Percentiles rank a stretch among this genome's conserved stretches.
These are phyloP conservation scores for Babesia ovata DNA, from an alignment of 169 alveolate species.

Conservation along the genomic window DNA sequence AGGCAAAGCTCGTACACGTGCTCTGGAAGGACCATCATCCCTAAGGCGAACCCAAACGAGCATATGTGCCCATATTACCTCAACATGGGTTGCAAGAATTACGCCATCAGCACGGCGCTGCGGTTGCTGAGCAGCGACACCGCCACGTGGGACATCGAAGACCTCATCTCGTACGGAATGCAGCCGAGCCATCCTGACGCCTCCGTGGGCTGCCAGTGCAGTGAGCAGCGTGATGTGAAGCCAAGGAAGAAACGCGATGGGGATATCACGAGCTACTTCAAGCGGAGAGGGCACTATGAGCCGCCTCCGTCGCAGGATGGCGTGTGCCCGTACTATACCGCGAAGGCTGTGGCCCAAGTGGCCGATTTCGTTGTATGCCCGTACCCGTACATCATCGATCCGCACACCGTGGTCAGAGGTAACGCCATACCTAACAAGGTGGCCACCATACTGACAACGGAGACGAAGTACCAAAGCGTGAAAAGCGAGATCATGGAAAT, in stretches of 20 bases:
- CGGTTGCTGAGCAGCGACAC: constrained; percentile 3
- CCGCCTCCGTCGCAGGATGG: constrained; percentile 11
- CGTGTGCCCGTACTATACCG: constrained; percentile 59
- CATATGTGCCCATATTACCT: constrained; percentile 40
- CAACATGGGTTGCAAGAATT: constrained; percentile 43
- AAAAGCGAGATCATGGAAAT: constrained; percentile 77
- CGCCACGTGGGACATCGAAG: constrained; percentile 52
- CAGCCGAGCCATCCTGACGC: not conserved
- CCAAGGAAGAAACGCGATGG: not conserved
- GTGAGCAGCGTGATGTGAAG: not conserved
- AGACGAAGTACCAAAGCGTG: constrained; percentile 82
- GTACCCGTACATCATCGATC: constrained; percentile 40
- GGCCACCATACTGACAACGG: constrained; percentile 53
- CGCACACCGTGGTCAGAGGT: constrained; percentile 32
- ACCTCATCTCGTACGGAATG: constrained; percentile 16
- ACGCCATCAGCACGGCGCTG: constrained; percentile 33
- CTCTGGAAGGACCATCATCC: not conserved
- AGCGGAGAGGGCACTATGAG: not conserved
- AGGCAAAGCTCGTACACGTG: not conserved
- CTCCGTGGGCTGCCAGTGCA: constrained; percentile 12
- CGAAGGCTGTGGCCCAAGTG: constrained; percentile 50
- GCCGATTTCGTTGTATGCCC: constrained; percentile 61
- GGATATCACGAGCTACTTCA: constrained; percentile 8
- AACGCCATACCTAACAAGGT: constrained; percentile 15
- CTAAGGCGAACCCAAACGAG: not conserved